A percentile compares a stretch with the other conserved stretches of the same genome.
phyloP scores from a whole-genome alignment of 2,329 filamentous ascomycete genomes.

The Aspergillus sp. region DNA sequence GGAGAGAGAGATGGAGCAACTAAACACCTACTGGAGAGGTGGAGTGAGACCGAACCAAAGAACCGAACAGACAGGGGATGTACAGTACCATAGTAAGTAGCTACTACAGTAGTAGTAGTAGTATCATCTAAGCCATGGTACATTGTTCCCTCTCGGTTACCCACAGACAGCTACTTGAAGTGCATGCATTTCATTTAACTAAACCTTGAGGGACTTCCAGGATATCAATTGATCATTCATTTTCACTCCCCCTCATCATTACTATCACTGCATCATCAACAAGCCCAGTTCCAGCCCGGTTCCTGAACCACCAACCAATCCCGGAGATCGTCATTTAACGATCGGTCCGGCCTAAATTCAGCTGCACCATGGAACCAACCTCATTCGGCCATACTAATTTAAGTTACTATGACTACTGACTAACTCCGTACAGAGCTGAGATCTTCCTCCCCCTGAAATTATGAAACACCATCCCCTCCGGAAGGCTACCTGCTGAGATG shows the following conservation, averaged over 20 bases:
- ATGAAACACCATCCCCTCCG: not conserved
- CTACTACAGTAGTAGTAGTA: too few species aligned
- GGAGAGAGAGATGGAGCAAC: too few species aligned
- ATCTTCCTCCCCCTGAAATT: not conserved
- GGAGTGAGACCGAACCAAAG: too few species aligned
- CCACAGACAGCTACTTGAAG: too few species aligned
- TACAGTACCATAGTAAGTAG: too few species aligned
- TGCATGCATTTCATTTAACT: too few species aligned
- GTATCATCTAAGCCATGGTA: too few species aligned
- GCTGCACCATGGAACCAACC: not conserved
- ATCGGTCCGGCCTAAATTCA: not conserved
- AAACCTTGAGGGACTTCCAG: not conserved
- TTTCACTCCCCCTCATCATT: not conserved
- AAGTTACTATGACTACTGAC: not conserved
- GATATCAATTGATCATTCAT: not conserved
- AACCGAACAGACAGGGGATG: too few species aligned
- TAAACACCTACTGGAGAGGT: too few species aligned
- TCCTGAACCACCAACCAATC: not conserved
- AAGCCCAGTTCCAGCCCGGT: not conserved
- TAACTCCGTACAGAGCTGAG: too few species aligned
- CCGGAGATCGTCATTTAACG: slow-evolving; percentile 3
- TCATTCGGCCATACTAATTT: not conserved
- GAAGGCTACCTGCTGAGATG: not conserved
- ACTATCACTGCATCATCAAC: not conserved
- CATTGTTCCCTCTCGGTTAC: too few species aligned